Conservation (phyloP, 225 moss, liverwort and hornwort genomes). For the Straminergon stramineum region DNA sequence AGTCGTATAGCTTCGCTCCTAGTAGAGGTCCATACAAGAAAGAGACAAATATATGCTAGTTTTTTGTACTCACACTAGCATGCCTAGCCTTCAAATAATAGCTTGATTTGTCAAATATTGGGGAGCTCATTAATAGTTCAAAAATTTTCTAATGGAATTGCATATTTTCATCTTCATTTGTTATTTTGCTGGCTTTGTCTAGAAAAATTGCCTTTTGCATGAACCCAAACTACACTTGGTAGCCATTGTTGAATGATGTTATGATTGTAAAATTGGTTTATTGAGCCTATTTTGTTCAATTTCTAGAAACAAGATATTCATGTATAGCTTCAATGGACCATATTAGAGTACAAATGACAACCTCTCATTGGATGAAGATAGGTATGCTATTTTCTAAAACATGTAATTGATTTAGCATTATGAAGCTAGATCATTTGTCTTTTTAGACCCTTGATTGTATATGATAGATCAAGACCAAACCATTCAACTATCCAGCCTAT, state of each 20-base stretch:
- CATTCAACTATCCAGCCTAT: background rate
- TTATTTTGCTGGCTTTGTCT: background rate
- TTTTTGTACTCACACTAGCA: too few species aligned
- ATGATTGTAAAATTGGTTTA: background rate
- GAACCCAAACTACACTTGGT: background rate
- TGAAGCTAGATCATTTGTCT: background rate
- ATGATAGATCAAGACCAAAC: background rate
- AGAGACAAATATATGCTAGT: too few species aligned
- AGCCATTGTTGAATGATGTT: background rate
- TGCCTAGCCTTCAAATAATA: too few species aligned
- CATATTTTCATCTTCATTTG: background rate
- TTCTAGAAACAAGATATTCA: background rate
- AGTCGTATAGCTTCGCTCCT: too few species aligned
- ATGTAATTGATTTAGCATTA: background rate
- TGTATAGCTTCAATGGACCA: background rate
- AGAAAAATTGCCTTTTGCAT: fast-evolving
- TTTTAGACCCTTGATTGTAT: background rate
- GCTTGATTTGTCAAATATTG: too few species aligned
- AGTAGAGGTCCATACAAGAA: too few species aligned
- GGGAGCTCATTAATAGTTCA: too few species aligned
- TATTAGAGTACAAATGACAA: background rate
- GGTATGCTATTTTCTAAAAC: background rate
- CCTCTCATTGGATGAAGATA: background rate
- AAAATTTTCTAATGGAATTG: background rate
- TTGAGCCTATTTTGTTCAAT: background rate